Conservation (phyloP, 1,284 basidiomycete genomes). For the Sporisorium iseilematis-ciliati region DNA sequence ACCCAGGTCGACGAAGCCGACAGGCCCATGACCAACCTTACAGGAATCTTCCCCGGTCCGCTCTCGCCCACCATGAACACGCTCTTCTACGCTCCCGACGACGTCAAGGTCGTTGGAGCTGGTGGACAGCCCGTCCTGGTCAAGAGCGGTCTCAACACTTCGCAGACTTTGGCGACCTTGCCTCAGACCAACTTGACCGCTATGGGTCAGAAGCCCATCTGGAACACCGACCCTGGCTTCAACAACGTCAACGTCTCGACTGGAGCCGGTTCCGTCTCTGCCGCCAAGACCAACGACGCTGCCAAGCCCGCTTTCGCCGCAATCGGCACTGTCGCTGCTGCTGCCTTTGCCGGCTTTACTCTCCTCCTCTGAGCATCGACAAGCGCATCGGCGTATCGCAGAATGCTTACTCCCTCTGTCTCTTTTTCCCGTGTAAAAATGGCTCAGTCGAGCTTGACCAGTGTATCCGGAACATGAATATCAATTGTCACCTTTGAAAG, state of each 20-base stretch:
- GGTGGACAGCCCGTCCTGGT: slow-evolving; percentile 64
- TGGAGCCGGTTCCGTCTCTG: background rate
- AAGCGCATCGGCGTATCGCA: too few relatives aligned
- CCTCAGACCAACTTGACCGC: slow-evolving; percentile 55
- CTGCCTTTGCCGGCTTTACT: slow-evolving; percentile 15
- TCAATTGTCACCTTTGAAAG: too few relatives aligned
- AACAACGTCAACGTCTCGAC: slow-evolving; percentile 46
- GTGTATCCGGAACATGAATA: too few relatives aligned
- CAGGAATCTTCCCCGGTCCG: slow-evolving; percentile 66
- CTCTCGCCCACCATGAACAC: slow-evolving; percentile 57
- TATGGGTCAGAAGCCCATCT: slow-evolving; percentile 64
- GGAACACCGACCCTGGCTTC: slow-evolving; percentile 44
- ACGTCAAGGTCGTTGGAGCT: slow-evolving; percentile 62
- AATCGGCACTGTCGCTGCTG: slow-evolving; percentile 20
- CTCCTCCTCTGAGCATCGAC: slow-evolving; percentile 16
- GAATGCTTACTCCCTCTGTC: too few relatives aligned
- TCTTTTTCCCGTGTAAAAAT: too few relatives aligned
- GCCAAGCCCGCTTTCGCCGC: slow-evolving; percentile 21
- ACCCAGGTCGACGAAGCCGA: slow-evolving; percentile 32
- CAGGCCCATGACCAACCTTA: slow-evolving; percentile 68
- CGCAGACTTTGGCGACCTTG: slow-evolving; percentile 45
- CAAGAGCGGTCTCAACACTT: slow-evolving; percentile 53
- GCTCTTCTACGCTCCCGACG: slow-evolving; percentile 66
- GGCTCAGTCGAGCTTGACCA: too few relatives aligned
- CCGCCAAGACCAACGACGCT: slow-evolving; percentile 30